phyloP scores from a whole-genome alignment of 257 asterid species.

The Ophiorrhiza pumila region DNA sequence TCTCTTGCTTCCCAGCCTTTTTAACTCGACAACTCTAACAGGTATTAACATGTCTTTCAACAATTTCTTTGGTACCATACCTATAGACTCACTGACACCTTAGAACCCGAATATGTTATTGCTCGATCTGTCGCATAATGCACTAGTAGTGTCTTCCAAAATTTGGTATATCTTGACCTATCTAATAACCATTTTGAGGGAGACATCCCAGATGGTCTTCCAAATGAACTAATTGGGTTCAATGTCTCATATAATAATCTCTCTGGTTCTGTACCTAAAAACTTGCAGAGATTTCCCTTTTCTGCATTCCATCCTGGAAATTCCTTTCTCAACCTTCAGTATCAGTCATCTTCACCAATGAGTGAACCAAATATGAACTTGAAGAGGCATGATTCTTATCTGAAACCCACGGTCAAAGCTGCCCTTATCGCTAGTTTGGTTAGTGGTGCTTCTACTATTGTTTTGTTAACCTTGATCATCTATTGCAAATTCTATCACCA shows the following conservation, averaged over 20 bases:
- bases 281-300: conserved; percentile 63
- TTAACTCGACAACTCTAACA: conserved; percentile 48
- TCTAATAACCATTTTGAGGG: conserved; percentile 69
- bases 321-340: conserved; percentile 47
- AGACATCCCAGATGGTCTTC: conserved; percentile 55
- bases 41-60: conserved; percentile 61
- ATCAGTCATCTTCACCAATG: conserved; percentile 29
- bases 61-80: conserved; percentile 55
- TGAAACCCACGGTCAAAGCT: conserved; percentile 38
- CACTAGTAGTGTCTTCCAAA: conserved; percentile 43
- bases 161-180: conserved; percentile 53
- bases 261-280: conserved; percentile 69
- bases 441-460: conserved; percentile 40
- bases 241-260: conserved; percentile 72
- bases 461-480: conserved; percentile 37
- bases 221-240: conserved; percentile 43
- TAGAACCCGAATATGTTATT: conserved; percentile 40
- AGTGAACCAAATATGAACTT: conserved; percentile 29
- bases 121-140: conserved; percentile 68
- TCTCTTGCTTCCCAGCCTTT: conserved; percentile 51
- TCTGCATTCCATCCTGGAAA: conserved; percentile 88
- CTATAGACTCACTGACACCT: conserved; percentile 24
- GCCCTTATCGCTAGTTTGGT: conserved; percentile 63
- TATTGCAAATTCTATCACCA: conserved; percentile 43
- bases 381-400: conserved; percentile 37